Conservation (phyloP, 2,329 filamentous ascomycete genomes). For the Pochonia chlamydosporia region DNA sequence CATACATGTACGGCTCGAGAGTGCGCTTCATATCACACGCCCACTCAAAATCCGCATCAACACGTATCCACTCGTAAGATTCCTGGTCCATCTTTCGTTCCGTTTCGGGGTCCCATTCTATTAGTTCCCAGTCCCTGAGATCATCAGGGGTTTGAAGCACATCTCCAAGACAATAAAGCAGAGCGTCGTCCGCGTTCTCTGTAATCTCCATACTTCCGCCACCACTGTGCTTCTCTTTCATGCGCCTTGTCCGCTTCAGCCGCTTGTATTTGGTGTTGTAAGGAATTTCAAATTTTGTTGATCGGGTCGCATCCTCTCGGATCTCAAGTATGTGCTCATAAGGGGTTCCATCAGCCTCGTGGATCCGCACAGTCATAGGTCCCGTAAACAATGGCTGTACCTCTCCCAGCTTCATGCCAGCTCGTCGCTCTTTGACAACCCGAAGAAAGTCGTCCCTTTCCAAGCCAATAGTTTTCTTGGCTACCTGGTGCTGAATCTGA, state of each 20-base stretch:
- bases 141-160: constrained; percentile 81
- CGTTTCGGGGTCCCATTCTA: constrained; percentile 84
- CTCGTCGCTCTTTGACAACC: constrained; percentile 73
- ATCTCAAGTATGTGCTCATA: constrained; percentile 98
- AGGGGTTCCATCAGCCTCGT: constrained; percentile 95
- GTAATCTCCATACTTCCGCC: constrained; percentile 56
- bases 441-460: constrained; percentile 74
- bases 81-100: constrained; percentile 91
- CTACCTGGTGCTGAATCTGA: constrained; percentile 58
- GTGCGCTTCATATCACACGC: constrained; percentile 75
- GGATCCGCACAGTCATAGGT: constrained; percentile 95
- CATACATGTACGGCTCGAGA: constrained; percentile 95
- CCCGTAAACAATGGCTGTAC: constrained; percentile 83
- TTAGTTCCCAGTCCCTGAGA: constrained; percentile 73
- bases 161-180: constrained; percentile 89
- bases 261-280: constrained; percentile 99
- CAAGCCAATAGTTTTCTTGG: constrained; percentile 39
- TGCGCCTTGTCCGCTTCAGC: constrained; percentile 77
- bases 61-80: constrained; percentile 96
- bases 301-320: constrained; percentile 72
- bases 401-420: constrained; percentile 62
- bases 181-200: constrained; percentile 67
- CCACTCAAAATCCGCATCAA: constrained; percentile 99
- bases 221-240: constrained; percentile 63
- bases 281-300: constrained; percentile 80